Evolutionary conservation across 2,329 filamentous ascomycete species (phyloP).

Genomic region (Neofusicoccum ribis): DNA sequence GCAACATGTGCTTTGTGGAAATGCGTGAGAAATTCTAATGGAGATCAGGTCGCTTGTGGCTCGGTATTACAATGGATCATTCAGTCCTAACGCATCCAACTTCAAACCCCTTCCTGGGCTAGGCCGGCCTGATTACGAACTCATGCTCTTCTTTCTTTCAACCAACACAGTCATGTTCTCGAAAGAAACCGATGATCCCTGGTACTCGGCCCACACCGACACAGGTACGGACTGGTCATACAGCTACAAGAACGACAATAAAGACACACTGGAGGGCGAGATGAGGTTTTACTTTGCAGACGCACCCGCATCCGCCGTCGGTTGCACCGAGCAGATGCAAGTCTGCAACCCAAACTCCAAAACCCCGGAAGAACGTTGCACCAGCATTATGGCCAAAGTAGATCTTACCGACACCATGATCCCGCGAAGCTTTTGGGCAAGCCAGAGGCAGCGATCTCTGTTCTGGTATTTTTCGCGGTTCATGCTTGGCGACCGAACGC

Average conservation of each 20-base stretch:
- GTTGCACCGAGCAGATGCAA: slow-evolving; percentile 15
- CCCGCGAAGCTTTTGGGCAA: too few species aligned
- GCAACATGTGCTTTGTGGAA: too few species aligned
- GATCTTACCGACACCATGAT: too few species aligned
- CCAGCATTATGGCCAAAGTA: too few species aligned
- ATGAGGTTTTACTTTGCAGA: not conserved
- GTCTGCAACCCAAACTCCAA: slow-evolving; percentile 20
- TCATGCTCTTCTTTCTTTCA: slow-evolving; percentile 34
- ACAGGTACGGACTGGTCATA: too few species aligned
- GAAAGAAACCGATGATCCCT: slow-evolving; percentile 31
- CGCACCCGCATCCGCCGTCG: slow-evolving; percentile 15
- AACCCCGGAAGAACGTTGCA: not conserved
- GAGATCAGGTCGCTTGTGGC: too few species aligned
- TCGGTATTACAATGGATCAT: too few species aligned
- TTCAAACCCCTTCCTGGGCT: slow-evolving; percentile 32
- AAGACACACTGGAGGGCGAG: not conserved
- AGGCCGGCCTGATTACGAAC: slow-evolving; percentile 31
- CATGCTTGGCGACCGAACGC: too few species aligned
- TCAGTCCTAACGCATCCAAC: not conserved
- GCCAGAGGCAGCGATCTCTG: too few species aligned
- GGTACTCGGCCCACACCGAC: slow-evolving; percentile 24
- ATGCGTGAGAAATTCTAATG: too few species aligned
- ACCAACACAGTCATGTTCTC: slow-evolving; percentile 30
- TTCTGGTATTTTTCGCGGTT: too few species aligned
- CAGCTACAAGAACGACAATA: too few species aligned